These are phyloP conservation scores for Ophiostoma novo-ulmi DNA, from an alignment of 2,329 filamentous ascomycete species.

Conservation along the genomic window DNA sequence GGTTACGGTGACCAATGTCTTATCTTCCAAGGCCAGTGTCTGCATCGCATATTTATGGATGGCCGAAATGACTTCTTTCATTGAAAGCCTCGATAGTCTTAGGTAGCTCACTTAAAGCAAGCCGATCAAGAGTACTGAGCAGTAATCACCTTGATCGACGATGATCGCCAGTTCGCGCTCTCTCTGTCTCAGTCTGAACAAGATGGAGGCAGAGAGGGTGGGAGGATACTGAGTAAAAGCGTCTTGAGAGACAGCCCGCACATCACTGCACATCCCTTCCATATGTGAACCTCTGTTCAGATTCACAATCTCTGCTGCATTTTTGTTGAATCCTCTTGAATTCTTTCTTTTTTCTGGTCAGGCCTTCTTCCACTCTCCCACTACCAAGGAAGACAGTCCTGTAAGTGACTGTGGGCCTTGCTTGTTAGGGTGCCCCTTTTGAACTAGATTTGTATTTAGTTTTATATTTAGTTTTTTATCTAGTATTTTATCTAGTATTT, in stretches of 20 bases:
- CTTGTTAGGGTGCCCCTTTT: not conserved
- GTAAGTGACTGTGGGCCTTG: conserved; percentile 1
- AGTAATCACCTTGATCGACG: conserved; percentile 7
- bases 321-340: not conserved
- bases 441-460: not conserved
- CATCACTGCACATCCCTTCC: conserved; percentile 2
- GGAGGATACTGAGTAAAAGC: not conserved
- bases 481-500: not conserved
- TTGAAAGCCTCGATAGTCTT: not conserved
- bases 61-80: not conserved
- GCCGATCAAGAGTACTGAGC: not conserved
- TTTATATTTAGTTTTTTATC: not conserved
- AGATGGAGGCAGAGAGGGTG: too few relatives aligned
- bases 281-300: not conserved
- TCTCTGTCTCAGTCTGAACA: not conserved
- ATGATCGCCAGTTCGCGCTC: conserved; percentile 3
- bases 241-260: not conserved
- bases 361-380: not conserved
- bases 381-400: not conserved
- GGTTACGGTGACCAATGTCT: not conserved
- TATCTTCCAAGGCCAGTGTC: not conserved
- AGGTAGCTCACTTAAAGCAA: conserved; percentile 14
- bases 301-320: not conserved
- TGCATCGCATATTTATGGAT: not conserved
- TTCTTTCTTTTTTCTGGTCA: not conserved